A percentile compares a stretch with the other conserved stretches of the same genome.
Evolutionary conservation across 2,329 filamentous ascomycete genomes (phyloP).

Genomic region (Lachnellula subtilissima): DNA sequence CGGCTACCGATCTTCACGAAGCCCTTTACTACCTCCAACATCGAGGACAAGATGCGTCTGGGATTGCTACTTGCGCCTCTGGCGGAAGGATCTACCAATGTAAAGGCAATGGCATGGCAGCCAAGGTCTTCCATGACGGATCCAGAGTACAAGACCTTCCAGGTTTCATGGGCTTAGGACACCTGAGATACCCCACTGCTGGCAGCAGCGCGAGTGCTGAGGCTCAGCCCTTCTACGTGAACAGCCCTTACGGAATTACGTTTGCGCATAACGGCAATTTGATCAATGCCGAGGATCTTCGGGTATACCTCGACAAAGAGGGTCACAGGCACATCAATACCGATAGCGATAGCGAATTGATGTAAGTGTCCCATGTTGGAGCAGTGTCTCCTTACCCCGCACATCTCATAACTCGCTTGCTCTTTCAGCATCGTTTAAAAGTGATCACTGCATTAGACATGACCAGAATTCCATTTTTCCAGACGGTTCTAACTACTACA

Average conservation of each 20-base stretch:
- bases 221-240: constrained; percentile 90
- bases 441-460: too few relatives aligned
- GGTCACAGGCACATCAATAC: constrained; percentile 56
- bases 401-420: too few relatives aligned
- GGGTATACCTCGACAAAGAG: constrained; percentile 43
- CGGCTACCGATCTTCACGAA: constrained; percentile 64
- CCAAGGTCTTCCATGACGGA: constrained; percentile 79
- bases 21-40: constrained; percentile 66
- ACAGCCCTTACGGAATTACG: constrained; percentile 76
- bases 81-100: constrained; percentile 81
- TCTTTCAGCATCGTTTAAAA: too few relatives aligned
- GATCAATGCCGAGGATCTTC: constrained; percentile 68
- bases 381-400: too few relatives aligned
- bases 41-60: constrained; percentile 82
- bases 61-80: constrained; percentile 69
- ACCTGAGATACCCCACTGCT: constrained; percentile 84
- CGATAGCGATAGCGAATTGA: constrained; percentile 68
- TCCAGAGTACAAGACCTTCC: constrained; percentile 68
- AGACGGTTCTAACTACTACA: constrained; percentile 68
- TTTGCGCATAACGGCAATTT: constrained; percentile 86
- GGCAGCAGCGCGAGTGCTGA: constrained; percentile 80
- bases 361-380: too few relatives aligned
- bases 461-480: background rate
- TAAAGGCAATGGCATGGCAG: constrained; percentile 86
- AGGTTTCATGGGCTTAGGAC: constrained; percentile 81